Evolutionary conservation across 192 early-diverging fungal species (phyloP).

Genomic region (Glomus cerebriforme): DNA sequence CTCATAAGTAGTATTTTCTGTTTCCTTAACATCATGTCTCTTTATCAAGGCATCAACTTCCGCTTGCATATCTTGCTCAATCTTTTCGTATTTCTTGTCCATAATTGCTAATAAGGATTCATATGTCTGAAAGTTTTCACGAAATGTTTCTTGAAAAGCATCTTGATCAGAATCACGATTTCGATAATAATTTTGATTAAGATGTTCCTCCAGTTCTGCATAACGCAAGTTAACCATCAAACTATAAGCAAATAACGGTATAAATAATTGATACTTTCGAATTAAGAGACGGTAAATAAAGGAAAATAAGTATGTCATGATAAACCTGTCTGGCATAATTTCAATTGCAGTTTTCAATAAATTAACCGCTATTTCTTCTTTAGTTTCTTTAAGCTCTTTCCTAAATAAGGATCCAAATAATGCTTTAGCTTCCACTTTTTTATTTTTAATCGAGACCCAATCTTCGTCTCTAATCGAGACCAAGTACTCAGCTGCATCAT

Average conservation of each 20-base stretch:
- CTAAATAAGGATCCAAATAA: not conserved
- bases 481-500: slow-evolving; percentile 64
- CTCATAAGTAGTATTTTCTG: slow-evolving; percentile 46
- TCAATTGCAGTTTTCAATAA: slow-evolving; percentile 70
- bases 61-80: slow-evolving; percentile 47
- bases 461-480: not conserved
- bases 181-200: slow-evolving; percentile 46
- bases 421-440: not conserved
- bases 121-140: slow-evolving; percentile 56
- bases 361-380: slow-evolving; percentile 60
- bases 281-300: not conserved
- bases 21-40: slow-evolving; percentile 45
- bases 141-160: slow-evolving; percentile 21
- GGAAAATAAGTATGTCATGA: slow-evolving; percentile 3
- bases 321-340: slow-evolving; percentile 68
- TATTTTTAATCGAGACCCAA: slow-evolving; percentile 4
- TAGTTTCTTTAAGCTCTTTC: slow-evolving; percentile 17
- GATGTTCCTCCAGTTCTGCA: slow-evolving; percentile 67
- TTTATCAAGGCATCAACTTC: slow-evolving; percentile 47
- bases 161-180: not conserved
- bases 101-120: slow-evolving; percentile 52
- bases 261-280: not conserved
- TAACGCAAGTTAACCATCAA: slow-evolving; percentile 73
- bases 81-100: slow-evolving; percentile 44
- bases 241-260: slow-evolving; percentile 38